phyloP scores from a whole-genome alignment of 163 green algal species.

The Coccomyxa subellipsoidea region DNA sequence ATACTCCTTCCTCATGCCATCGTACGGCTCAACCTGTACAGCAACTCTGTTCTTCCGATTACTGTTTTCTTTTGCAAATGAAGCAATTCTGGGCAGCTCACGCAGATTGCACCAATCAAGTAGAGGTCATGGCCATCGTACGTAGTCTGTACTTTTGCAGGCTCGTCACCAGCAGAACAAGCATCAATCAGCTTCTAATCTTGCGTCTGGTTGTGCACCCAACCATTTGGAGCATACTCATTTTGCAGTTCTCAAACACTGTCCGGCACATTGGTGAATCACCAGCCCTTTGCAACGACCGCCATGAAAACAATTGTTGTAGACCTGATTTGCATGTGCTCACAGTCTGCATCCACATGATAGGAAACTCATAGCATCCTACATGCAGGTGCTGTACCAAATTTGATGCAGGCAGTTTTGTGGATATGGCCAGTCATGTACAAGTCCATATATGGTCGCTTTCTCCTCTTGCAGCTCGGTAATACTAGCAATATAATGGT shows the following conservation, averaged over 20 bases:
- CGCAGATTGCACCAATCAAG: too few species aligned
- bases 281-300: too few species aligned
- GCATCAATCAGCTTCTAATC: conserved; percentile 32
- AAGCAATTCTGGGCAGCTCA: too few species aligned
- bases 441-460: conserved; percentile 42
- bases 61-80: background rate
- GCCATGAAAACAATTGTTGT: too few species aligned
- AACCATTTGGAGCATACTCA: conserved; percentile 31
- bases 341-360: background rate
- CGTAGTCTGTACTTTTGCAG: background rate
- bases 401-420: conserved; percentile 29
- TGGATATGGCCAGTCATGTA: conserved; percentile 41
- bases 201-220: conserved; percentile 43
- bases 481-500: conserved; percentile 34
- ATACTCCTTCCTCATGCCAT: conserved; percentile 20
- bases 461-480: conserved; percentile 48
- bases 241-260: conserved; percentile 31
- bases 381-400: conserved; percentile 26
- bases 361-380: background rate
- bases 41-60: background rate
- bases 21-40: background rate
- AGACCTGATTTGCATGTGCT: background rate
- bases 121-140: too few species aligned
- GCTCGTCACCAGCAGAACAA: background rate
- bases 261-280: conserved; percentile 33